phyloP scores from a whole-genome alignment of 306 rosid genomes.

The Arachis hypogaea region DNA sequence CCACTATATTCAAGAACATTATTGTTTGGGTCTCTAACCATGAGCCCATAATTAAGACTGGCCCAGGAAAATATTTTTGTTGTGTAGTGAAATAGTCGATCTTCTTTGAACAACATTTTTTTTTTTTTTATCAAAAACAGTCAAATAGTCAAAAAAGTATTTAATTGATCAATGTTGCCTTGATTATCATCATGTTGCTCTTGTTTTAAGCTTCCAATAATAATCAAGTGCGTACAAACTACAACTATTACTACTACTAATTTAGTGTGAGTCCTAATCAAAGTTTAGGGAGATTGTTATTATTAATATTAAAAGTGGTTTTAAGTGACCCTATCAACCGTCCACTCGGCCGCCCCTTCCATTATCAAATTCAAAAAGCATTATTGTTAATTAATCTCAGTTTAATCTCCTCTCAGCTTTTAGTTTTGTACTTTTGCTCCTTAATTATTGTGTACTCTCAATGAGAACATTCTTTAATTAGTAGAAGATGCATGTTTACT shows the following conservation, averaged over 20 bases:
- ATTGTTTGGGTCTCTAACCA: not conserved
- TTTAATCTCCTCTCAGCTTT: not conserved
- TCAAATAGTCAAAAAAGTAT: no score
- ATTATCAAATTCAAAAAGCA: constrained; percentile 32
- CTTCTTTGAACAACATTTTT: no score
- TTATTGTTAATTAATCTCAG: constrained; percentile 4
- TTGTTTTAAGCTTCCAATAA: not conserved
- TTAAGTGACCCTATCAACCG: constrained; percentile 39
- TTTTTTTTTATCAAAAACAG: no score
- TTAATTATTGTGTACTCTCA: not conserved
- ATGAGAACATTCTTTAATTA: no score
- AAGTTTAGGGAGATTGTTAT: constrained; percentile 6
- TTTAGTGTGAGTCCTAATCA: constrained; percentile 40
- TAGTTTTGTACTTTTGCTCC: not conserved
- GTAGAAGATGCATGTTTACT: no score
- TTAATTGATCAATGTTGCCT: not conserved
- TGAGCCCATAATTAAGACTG: not conserved
- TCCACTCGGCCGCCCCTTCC: constrained; percentile 46
- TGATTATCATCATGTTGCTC: not conserved
- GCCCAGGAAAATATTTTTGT: not conserved
- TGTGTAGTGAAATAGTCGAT: not conserved
- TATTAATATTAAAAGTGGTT: constrained; percentile 13
- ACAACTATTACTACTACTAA: not conserved
- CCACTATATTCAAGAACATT: no score
- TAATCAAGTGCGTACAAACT: not conserved